These are phyloP conservation scores for Jatropha podagrica DNA, from an alignment of 441 rosid genomes.

Conservation along the genomic window DNA sequence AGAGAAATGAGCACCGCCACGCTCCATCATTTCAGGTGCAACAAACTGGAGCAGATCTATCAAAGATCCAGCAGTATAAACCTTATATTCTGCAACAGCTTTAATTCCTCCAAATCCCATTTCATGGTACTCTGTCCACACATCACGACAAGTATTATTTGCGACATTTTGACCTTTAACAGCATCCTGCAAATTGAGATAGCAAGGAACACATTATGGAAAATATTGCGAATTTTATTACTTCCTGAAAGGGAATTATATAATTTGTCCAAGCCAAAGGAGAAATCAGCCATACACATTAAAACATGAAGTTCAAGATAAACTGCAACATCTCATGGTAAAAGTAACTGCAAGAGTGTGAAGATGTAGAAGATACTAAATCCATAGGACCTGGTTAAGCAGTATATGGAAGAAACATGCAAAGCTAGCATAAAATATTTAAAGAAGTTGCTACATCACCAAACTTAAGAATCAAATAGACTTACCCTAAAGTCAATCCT, in stretches of 20 bases:
- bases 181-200: slow-evolving; percentile 65
- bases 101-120: slow-evolving; percentile 85
- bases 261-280: slow-evolving; percentile 1
- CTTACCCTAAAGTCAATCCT: slow-evolving; percentile 86
- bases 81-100: slow-evolving; percentile 80
- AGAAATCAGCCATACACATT: background rate
- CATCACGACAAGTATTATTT: slow-evolving; percentile 70
- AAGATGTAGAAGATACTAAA: background rate
- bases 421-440: background rate
- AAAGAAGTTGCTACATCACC: background rate
- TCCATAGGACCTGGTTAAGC: background rate
- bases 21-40: slow-evolving; percentile 97
- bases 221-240: background rate
- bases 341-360: slow-evolving; percentile 1
- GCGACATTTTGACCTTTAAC: slow-evolving; percentile 71
- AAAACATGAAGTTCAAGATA: background rate
- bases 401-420: background rate
- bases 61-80: slow-evolving; percentile 61
- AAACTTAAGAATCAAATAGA: slow-evolving; percentile 1
- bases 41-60: slow-evolving; percentile 75
- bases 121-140: slow-evolving; percentile 98
- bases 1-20: slow-evolving; percentile 87
- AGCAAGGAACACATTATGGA: slow-evolving; percentile 8
- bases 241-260: background rate
- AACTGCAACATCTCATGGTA: background rate